These are phyloP conservation scores for Crotalaria pallida DNA, from an alignment of 306 rosid species.

Conservation along the genomic window DNA sequence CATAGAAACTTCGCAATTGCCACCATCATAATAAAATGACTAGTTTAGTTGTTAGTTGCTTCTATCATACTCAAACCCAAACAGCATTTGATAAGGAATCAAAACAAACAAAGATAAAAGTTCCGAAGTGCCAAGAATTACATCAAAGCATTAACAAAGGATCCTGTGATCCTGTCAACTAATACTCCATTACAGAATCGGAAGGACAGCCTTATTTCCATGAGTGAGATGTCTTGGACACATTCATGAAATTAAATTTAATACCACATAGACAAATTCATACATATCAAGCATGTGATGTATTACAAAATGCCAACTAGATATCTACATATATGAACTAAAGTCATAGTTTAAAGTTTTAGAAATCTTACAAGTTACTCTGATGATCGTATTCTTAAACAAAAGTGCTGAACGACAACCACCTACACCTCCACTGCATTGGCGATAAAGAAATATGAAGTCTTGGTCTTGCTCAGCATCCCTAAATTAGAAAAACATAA, in stretches of 20 bases:
- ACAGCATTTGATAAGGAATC: not conserved
- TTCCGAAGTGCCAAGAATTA: not conserved
- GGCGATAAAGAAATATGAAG: too few species aligned
- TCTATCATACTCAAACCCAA: not conserved
- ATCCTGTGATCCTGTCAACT: not conserved
- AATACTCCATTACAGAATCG: not conserved
- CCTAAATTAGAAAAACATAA: too few species aligned
- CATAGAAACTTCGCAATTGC: not conserved
- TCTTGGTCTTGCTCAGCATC: too few species aligned
- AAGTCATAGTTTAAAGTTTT: constrained; percentile 13
- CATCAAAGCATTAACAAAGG: not conserved
- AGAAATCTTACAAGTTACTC: constrained; percentile 75
- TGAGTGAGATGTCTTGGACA: not conserved
- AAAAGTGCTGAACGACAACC: constrained; percentile 62
- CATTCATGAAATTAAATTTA: not conserved
- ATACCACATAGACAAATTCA: not conserved
- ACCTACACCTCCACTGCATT: constrained; percentile 43
- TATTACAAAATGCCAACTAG: not conserved
- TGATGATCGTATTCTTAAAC: constrained; percentile 82
- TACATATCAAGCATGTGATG: not conserved
- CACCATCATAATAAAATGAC: not conserved
- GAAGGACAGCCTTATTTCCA: not conserved
- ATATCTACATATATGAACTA: constrained; percentile 7
- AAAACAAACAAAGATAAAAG: constrained; percentile 1
- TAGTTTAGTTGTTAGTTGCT: not conserved